Conservation (phyloP, 129 eudicot species). For the Escallonia rubra region DNA sequence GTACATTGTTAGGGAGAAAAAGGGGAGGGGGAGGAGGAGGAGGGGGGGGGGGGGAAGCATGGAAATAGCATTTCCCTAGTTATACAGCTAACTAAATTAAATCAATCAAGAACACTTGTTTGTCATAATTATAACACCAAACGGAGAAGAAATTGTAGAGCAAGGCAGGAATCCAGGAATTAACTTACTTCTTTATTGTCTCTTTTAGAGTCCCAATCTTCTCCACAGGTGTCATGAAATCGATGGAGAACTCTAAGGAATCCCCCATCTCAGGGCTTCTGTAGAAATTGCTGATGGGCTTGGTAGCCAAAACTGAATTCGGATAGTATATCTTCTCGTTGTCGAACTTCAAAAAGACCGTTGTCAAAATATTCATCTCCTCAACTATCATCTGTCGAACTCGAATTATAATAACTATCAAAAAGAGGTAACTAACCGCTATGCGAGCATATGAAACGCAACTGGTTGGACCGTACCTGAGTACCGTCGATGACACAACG, state of each 20-base stretch:
- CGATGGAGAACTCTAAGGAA: conserved; percentile 63
- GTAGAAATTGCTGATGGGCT: conserved; percentile 85
- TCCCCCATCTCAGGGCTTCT: conserved; percentile 96
- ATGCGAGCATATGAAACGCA: neutral
- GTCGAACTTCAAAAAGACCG: conserved; percentile 72
- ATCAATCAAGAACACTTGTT: no score
- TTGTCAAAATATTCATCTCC: conserved; percentile 85
- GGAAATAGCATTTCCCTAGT: no score
- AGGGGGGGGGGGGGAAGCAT: no score
- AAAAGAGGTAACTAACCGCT: neutral
- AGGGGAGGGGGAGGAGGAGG: no score
- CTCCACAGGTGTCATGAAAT: conserved; percentile 66
- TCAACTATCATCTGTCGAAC: conserved; percentile 73
- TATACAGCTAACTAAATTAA: no score
- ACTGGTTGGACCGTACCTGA: conserved; percentile 37
- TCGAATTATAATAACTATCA: conserved; percentile 1
- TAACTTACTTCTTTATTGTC: conserved; percentile 58
- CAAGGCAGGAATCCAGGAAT: neutral
- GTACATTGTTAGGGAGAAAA: no score
- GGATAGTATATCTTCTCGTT: conserved; percentile 85
- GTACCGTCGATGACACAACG: conserved; percentile 81
- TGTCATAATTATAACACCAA: no score
- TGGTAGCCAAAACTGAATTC: conserved; percentile 68
- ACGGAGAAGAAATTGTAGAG: no score
- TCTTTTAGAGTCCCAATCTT: conserved; percentile 66